Conservation (phyloP, 2,329 filamentous ascomycete genomes). For the Trichoderma sp. region DNA sequence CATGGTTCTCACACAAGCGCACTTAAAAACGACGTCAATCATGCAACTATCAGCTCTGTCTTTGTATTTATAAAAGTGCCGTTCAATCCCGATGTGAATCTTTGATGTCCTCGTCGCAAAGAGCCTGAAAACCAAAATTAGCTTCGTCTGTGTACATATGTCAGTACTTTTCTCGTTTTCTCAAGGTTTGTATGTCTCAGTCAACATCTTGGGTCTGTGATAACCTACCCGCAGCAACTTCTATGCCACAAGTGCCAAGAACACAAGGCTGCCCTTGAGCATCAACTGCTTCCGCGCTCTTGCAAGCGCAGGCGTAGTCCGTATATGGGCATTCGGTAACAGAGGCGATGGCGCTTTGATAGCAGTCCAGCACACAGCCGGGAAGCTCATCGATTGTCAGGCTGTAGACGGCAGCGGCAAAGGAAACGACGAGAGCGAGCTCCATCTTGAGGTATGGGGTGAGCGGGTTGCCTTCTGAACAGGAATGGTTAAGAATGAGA, state of each 20-base stretch:
- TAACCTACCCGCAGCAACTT: conserved; percentile 7
- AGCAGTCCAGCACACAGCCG: conserved; percentile 43
- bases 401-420: conserved; percentile 41
- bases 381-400: conserved; percentile 42
- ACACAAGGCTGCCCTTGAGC: not conserved
- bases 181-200: not conserved
- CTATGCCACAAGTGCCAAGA: not conserved
- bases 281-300: not conserved
- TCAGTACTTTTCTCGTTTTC: not conserved
- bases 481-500: no score
- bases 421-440: conserved; percentile 41
- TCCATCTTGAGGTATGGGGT: conserved; percentile 41
- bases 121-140: not conserved
- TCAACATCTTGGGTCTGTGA: no score
- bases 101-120: not conserved
- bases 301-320: conserved; percentile 7
- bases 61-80: no score
- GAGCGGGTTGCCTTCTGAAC: not conserved
- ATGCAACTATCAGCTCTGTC: no score
- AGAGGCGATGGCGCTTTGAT: conserved; percentile 37
- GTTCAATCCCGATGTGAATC: no score
- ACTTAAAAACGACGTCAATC: no score
- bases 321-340: conserved; percentile 16
- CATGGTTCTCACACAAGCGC: no score
- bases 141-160: not conserved